Conservation (phyloP, 2,329 filamentous ascomycete species). For the Trichoderma simmonsii region DNA sequence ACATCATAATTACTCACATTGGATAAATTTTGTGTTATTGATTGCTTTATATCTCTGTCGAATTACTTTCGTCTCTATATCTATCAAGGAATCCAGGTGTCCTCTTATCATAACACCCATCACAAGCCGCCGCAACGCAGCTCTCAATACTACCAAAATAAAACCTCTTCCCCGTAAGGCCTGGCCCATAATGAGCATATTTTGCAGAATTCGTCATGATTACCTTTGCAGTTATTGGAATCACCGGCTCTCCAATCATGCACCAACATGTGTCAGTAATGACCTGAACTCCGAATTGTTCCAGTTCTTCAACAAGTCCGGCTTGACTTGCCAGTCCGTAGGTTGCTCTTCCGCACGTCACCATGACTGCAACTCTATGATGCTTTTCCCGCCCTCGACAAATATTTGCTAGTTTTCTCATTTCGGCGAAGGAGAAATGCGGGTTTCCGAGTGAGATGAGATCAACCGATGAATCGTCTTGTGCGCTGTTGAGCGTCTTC, state of each 20-base stretch:
- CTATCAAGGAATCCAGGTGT: neutral
- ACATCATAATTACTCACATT: neutral
- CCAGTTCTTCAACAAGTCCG: conserved; percentile 30
- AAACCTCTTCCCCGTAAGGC: conserved; percentile 24
- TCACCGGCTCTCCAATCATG: conserved; percentile 41
- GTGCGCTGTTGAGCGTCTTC: conserved; percentile 21
- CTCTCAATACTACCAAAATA: conserved; percentile 26
- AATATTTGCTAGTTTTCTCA: conserved; percentile 31
- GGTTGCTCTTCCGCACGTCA: conserved; percentile 19
- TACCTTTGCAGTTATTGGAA: conserved; percentile 26
- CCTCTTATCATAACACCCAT: neutral
- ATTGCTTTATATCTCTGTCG: neutral
- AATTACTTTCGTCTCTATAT: neutral
- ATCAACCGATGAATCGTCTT: conserved; percentile 26
- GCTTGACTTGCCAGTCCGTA: conserved; percentile 23
- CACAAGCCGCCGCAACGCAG: conserved; percentile 27
- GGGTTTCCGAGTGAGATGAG: conserved; percentile 45
- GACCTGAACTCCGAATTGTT: conserved; percentile 37
- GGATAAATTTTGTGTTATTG: neutral
- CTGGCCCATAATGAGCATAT: conserved; percentile 43
- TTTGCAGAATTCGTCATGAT: conserved; percentile 47
- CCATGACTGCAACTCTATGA: conserved; percentile 18
- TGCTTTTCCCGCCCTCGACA: conserved; percentile 28
- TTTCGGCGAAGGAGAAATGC: conserved; percentile 41
- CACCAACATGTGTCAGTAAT: conserved; percentile 49